Conservation (phyloP, 2,329 filamentous ascomycete species). For the Arthroderma sp. region DNA sequence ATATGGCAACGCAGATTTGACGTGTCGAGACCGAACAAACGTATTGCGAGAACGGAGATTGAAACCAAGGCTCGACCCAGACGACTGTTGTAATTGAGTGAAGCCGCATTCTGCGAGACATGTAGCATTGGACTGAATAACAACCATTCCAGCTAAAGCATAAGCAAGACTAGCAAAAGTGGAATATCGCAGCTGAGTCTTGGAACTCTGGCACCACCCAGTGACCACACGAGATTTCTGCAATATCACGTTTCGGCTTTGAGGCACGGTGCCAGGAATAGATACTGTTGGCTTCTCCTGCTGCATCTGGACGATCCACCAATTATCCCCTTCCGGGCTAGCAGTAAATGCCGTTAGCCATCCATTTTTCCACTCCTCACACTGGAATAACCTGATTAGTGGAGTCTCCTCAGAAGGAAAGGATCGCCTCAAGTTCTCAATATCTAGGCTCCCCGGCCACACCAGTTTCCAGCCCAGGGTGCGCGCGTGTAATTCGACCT, state of each 20-base stretch:
- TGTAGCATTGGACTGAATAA: constrained; percentile 2
- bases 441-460: constrained; percentile 23
- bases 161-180: constrained; percentile 27
- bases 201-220: constrained; percentile 14
- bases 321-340: constrained; percentile 59
- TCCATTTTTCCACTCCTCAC: constrained; percentile 50
- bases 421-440: constrained; percentile 40
- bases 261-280: not conserved
- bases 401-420: constrained; percentile 53
- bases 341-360: constrained; percentile 64
- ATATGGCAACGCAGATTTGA: constrained; percentile 6
- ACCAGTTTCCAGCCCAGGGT: constrained; percentile 22
- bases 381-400: constrained; percentile 58
- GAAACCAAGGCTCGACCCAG: too few relatives aligned
- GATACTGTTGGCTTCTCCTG: constrained; percentile 4
- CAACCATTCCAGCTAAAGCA: constrained; percentile 8
- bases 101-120: constrained; percentile 3
- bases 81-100: not conserved
- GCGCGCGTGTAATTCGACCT: constrained; percentile 24
- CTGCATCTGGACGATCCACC: constrained; percentile 51
- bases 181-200: constrained; percentile 14
- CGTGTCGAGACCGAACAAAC: constrained; percentile 13
- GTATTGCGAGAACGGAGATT: too few relatives aligned
- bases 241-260: constrained; percentile 7
- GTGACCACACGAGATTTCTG: constrained; percentile 20